Conservation (phyloP, 306 rosid species). For the Castanopsis chinensis region DNA sequence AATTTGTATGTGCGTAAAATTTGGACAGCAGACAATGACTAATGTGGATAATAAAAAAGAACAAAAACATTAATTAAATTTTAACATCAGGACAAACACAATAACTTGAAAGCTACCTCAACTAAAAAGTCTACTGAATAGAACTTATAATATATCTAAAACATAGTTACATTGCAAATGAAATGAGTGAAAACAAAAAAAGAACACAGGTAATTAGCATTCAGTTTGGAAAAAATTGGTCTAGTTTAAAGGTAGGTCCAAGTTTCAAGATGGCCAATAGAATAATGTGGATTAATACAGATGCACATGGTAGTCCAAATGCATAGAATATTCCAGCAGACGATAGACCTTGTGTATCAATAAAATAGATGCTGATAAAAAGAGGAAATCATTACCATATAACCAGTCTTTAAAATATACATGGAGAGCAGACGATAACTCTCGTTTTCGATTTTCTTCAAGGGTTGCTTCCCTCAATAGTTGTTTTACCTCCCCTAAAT, state of each 20-base stretch:
- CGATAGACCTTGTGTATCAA: neutral
- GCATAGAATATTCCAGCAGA: neutral
- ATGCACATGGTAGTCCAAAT: neutral
- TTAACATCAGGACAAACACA: neutral
- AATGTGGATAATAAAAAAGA: neutral
- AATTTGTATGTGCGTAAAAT: neutral
- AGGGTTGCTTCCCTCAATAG: constrained; percentile 79
- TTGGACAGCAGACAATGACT: neutral
- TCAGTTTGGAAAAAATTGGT: neutral
- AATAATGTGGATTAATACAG: neutral
- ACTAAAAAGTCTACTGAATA: neutral
- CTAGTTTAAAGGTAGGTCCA: too few relatives aligned
- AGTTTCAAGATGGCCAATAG: neutral
- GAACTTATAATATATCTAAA: neutral
- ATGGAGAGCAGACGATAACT: constrained; percentile 87
- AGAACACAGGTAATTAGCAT: neutral
- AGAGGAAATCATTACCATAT: constrained; percentile 55
- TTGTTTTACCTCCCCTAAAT: constrained; percentile 71
- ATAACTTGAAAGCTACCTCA: neutral
- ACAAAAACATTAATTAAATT: neutral
- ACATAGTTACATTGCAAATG: neutral
- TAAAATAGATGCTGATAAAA: neutral
- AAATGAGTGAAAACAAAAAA: neutral
- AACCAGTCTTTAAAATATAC: constrained; percentile 94
- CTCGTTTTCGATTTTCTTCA: constrained; percentile 84